Percentiles rank a stretch among this genome's conserved stretches.
These are phyloP conservation scores for Termitomyces sp. DNA, from an alignment of 768 basidiomycete genomes.

Conservation along the genomic window DNA sequence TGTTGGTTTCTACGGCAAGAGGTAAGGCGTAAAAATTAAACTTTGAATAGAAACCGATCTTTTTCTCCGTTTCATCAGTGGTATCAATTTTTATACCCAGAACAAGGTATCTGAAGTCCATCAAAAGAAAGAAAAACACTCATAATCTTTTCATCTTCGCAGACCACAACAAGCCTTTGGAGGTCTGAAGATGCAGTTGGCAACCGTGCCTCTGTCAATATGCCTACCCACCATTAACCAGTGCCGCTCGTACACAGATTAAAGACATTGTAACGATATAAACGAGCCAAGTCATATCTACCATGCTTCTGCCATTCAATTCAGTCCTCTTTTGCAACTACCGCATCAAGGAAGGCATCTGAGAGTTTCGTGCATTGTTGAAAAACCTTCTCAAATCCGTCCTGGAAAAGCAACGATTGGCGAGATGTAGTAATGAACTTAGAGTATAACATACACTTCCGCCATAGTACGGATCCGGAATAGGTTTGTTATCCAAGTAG, in stretches of 20 bases:
- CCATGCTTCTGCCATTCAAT: background rate
- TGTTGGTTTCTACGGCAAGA: slow-evolving; percentile 87
- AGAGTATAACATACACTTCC: slow-evolving; percentile 40
- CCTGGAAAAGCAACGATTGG: slow-evolving; percentile 17
- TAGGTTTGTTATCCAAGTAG: slow-evolving; percentile 62
- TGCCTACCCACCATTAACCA: slow-evolving; percentile 71
- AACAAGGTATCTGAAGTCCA: slow-evolving; percentile 56
- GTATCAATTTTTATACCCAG: slow-evolving; percentile 94
- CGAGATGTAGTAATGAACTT: background rate
- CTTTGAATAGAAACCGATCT: background rate
- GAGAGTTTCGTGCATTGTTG: slow-evolving; percentile 70
- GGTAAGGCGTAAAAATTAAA: slow-evolving; percentile 33
- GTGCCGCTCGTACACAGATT: background rate
- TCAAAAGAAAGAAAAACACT: background rate
- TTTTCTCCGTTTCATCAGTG: slow-evolving; percentile 34
- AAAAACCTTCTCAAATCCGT: slow-evolving; percentile 73
- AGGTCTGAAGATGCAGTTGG: slow-evolving; percentile 79
- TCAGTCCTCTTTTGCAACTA: slow-evolving; percentile 32
- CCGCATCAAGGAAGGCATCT: slow-evolving; percentile 73
- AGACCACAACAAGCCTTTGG: slow-evolving; percentile 95
- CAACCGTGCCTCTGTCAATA: slow-evolving; percentile 75
- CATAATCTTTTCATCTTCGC: background rate
- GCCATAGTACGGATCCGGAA: slow-evolving; percentile 85
- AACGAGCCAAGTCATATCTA: background rate
- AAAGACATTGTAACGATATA: background rate